Base-by-base conservation (phyloP, 176 grass and related monocot species). In the Chloris gayana region DNA sequence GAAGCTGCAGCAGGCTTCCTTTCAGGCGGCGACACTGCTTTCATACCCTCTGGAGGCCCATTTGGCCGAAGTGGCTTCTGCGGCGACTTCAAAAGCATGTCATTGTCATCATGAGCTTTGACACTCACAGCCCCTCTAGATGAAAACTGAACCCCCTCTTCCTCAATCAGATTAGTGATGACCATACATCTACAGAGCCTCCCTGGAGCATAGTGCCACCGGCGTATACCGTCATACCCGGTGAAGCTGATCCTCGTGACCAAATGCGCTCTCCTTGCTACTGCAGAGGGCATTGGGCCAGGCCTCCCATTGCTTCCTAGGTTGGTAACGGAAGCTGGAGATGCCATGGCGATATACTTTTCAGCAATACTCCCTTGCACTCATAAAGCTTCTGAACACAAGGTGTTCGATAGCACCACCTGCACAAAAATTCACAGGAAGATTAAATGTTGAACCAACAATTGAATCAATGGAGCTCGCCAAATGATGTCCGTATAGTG, bases 121-220 rank as follows among this genome's bases (percentile, higher is more conserved):
- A 82, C 83, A 72, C 61, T 91, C 38, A 87, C 89, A 68, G 76
- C 91, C 26, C 81, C 76, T 81, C 79, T 90, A 38, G 95, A 79
- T 22, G 84, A 85, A 64, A 94, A 84, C 14, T 87, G 88, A 89
- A 85, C 86, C 29, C 70, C 90, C 74, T 84, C 91, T 62, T 94
- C 92, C 77, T 98, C 90, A 73, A 98, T 85, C 67, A 98, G 82
- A 63, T 90, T 87, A 70, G 92, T 93, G 56, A 87, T 89, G 67
- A 89, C 90, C 92, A 98, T 91, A 81, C 95, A 98, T 75, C 83
- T 85, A 64, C 92, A 95, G 21, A 97, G 58, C 31, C 94, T 78
- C 15, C 91, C 82, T 11, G 89, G 71, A 14, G 50, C 59, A 54
- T 72, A 86, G 22, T 74, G 82, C 90, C 92, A 89, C 58, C 84